Evolutionary conservation across 176 grass and related monocot species (phyloP).

Genomic region (Pontederia crassipes): DNA sequence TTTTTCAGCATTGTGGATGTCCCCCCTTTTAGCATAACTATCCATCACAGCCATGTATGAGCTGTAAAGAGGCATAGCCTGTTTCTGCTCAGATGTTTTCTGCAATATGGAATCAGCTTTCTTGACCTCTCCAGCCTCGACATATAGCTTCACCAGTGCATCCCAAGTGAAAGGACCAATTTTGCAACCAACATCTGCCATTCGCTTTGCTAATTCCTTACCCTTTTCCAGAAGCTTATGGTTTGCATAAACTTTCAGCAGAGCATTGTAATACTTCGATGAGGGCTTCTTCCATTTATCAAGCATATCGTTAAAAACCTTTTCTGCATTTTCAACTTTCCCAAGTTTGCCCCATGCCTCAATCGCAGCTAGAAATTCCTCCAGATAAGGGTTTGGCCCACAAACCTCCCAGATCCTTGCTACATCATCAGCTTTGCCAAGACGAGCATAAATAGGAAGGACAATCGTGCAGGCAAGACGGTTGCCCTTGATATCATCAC

Average conservation of each 20-base stretch:
- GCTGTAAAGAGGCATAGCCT: constrained; percentile 1
- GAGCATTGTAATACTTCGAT: constrained; percentile 10
- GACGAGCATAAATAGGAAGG: constrained; percentile 24
- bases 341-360: constrained; percentile 16
- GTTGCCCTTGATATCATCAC: constrained; percentile 5
- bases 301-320: constrained; percentile 7
- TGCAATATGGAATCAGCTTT: constrained; percentile 23
- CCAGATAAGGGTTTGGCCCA: neutral
- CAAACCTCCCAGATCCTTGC: constrained; percentile 23
- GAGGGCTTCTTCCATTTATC: constrained; percentile 16
- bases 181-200: constrained; percentile 13
- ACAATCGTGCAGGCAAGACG: constrained; percentile 8
- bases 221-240: constrained; percentile 17
- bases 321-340: constrained; percentile 14
- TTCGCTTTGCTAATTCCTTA: constrained; percentile 18
- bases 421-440: constrained; percentile 25
- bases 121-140: constrained; percentile 8
- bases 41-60: constrained; percentile 19
- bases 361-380: constrained; percentile 17
- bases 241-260: constrained; percentile 18
- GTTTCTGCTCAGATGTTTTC: constrained; percentile 2
- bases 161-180: constrained; percentile 23
- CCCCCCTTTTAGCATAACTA: constrained; percentile 2
- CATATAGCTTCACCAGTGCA: constrained; percentile 21
- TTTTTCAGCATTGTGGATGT: constrained; percentile 23